Evolutionary conservation across 306 rosid species (phyloP), one percentile per base, ranked within the genome.

Genomic region (Glycyrrhiza uralensis): DNA sequence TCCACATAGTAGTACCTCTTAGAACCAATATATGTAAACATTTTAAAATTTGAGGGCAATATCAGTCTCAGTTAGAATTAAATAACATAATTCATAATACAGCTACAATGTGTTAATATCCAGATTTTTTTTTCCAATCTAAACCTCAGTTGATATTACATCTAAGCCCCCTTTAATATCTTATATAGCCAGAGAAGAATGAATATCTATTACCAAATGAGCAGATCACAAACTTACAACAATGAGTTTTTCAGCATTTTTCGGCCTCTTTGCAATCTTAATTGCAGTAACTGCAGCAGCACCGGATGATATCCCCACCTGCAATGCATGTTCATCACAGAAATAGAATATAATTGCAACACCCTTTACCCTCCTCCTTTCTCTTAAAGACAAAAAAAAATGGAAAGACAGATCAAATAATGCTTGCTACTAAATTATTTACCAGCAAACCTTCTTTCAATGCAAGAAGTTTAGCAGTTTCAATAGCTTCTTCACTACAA

Each of bases 251-350:
- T 97, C 98, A 24, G 87, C 88, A 80, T 87, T 91, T 75, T 88
- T 97, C 2, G 97, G 96, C 79, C 87, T 81, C 78, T 77, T 85
- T 22, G 96, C 98, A 56, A 94, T 51, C 88, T 82, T 83, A 59
- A 94, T 85, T 51, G 96, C 97, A 7, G 96, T 97, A 0, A 96
- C 97, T 0, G 98, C 91, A 0, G 98, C 98, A 6, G 90, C 98
- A 76, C 98, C 98, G 0, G 98, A 94, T 80, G 98, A 94, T 82
- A 94, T 94, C 64, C 98, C 98, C 5, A 86, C 97, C 98, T 94
- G 80, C 65, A 80, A 56, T 36, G 20, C 26, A 78, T 29, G 68
- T 72, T 62, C 20, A 68, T 42, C 4, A 24, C 63, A 50, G 42
- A 51, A 65, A 46, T 45, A 74, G 22, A 69, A 19, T 15, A 56